phyloP scores from a whole-genome alignment of 495 filamentous ascomycete genomes.

The Daldinia concentrica region DNA sequence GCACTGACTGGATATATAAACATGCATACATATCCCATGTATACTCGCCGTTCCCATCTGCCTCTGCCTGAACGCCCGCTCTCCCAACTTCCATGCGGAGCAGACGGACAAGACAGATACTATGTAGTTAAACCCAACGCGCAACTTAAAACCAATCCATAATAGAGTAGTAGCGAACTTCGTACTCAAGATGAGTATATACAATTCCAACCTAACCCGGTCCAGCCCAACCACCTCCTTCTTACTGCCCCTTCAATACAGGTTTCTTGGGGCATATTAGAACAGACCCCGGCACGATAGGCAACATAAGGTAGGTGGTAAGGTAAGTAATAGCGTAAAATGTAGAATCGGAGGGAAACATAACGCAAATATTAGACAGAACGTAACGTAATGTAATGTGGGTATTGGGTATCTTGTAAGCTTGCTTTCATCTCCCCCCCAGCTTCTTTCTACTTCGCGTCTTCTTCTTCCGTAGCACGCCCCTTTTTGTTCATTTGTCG shows the following conservation, averaged over 20 bases:
- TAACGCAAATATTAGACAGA: neutral
- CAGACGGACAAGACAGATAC: constrained; percentile 1
- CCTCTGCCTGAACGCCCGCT: constrained; percentile 5
- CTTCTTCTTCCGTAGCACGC: neutral
- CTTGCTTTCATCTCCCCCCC: neutral
- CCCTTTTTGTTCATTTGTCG: neutral
- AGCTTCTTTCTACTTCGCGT: neutral
- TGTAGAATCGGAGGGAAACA: neutral
- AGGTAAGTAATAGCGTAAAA: neutral
- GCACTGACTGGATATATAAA: constrained; percentile 15
- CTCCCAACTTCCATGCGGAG: neutral
- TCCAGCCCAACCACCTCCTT: neutral
- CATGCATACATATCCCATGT: constrained; percentile 23
- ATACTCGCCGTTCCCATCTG: neutral
- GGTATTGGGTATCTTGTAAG: constrained; percentile 10
- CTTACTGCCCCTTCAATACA: neutral
- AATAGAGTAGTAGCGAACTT: neutral
- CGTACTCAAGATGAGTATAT: constrained; percentile 34
- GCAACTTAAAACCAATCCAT: constrained; percentile 2
- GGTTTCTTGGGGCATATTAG: neutral
- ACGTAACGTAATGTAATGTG: neutral
- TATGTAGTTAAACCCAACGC: neutral
- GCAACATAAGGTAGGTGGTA: neutral
- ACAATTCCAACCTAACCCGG: constrained; percentile 19
- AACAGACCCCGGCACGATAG: neutral